These are phyloP conservation scores for Myxozyma nipponensis DNA, from an alignment of 805 yeast genomes.

Conservation along the genomic window DNA sequence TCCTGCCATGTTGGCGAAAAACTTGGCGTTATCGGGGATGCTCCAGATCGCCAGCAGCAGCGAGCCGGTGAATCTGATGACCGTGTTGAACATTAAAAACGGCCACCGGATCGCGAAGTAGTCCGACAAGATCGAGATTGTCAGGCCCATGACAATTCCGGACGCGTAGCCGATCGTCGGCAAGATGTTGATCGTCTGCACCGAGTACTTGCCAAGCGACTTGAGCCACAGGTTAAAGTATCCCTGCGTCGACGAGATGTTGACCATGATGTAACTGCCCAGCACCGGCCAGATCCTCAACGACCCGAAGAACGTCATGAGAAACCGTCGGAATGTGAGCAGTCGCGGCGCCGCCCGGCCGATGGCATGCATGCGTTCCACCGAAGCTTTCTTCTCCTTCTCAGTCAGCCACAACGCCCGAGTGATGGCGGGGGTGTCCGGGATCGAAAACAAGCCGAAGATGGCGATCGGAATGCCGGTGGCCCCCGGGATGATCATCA, in stretches of 20 bases:
- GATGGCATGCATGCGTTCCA: conserved; percentile 13
- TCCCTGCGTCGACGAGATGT: conserved; percentile 9
- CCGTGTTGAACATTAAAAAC: neutral
- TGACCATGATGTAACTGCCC: neutral
- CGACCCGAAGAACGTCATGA: neutral
- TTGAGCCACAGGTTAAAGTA: conserved; percentile 38
- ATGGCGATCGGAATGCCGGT: conserved; percentile 14
- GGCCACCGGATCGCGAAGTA: neutral
- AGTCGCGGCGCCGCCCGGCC: conserved; percentile 11
- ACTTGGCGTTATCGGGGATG: conserved; percentile 17
- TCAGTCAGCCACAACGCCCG: conserved; percentile 11
- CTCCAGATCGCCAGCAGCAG: conserved; percentile 17
- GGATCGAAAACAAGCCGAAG: conserved; percentile 13
- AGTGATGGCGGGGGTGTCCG: conserved; percentile 15
- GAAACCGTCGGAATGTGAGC: conserved; percentile 4
- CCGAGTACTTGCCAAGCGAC: conserved; percentile 28
- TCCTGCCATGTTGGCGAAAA: conserved; percentile 14
- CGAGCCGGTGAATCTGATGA: conserved; percentile 8
- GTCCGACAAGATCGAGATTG: conserved; percentile 10
- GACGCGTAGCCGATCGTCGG: conserved; percentile 38
- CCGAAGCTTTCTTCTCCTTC: conserved; percentile 4
- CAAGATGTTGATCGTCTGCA: conserved; percentile 34
- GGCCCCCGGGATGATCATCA: conserved; percentile 3
- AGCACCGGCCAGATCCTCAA: neutral
- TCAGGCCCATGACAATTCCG: conserved; percentile 33